Conservation (phyloP, 148 eudicot species). For the Rhododendron williamsianum region DNA sequence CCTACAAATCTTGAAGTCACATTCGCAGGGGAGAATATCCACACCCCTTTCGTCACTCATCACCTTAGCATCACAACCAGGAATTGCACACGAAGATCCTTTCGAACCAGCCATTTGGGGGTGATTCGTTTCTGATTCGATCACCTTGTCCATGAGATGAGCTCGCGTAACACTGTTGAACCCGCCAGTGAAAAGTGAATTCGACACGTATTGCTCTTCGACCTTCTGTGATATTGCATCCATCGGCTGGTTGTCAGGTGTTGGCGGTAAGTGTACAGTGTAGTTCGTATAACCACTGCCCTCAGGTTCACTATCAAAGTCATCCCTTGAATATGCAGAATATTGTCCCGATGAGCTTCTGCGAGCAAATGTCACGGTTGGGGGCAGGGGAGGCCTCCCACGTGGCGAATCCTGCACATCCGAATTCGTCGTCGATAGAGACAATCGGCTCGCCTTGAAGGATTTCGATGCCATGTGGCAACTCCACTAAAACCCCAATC, state of each 20-base stretch:
- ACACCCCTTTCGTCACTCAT: conserved; percentile 77
- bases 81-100: conserved; percentile 77
- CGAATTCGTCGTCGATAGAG: conserved; percentile 32
- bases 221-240: conserved; percentile 69
- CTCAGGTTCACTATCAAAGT: conserved; percentile 68
- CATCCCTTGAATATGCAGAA: conserved; percentile 64
- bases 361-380: conserved; percentile 53
- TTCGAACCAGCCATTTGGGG: conserved; percentile 87
- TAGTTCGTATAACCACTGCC: conserved; percentile 50
- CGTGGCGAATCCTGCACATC: conserved; percentile 55
- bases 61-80: conserved; percentile 82
- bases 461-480: conserved; percentile 52
- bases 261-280: conserved; percentile 65
- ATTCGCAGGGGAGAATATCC: conserved; percentile 83
- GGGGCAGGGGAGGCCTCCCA: conserved; percentile 52
- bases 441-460: conserved; percentile 56
- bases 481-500: background rate
- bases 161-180: conserved; percentile 70
- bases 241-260: conserved; percentile 86
- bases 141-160: conserved; percentile 88
- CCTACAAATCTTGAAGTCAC: conserved; percentile 83
- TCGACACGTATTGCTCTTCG: conserved; percentile 81
- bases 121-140: conserved; percentile 62
- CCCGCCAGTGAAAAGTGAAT: conserved; percentile 78
- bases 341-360: conserved; percentile 73